Base-by-base conservation (phyloP, 768 basidiomycete species). In the Glaciozyma antarctica region DNA sequence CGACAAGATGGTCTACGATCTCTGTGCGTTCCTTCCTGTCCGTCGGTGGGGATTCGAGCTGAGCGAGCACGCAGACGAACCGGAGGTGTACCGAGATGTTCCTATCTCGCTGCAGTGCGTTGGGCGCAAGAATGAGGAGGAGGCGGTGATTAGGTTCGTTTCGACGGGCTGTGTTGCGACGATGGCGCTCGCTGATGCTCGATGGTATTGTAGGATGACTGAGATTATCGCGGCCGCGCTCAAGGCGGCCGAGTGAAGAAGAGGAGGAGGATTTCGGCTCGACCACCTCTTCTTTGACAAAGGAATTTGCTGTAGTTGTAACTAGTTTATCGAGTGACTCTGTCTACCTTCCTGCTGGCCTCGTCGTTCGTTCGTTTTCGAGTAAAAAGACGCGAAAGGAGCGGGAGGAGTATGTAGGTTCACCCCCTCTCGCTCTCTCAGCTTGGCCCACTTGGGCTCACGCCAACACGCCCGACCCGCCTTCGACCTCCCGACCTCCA, bases 91-190 rank as follows among this genome's bases (percentile, higher is more conserved):
- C 74, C 75, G 75, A 62, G 81, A 82, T 62, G 84, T 83, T 0
- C 87, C 88, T 0, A 78, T 88, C 22, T 76, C 79, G 9, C 73
- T 89, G 38, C 88, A 89, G 74, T 73, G 88, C 12, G 79, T 88
- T 13, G 86, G 85, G 4, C 79, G 84, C 52, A 86, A 84, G 8
- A 77, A 83, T 63, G 88, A 88, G 71, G 88, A 89, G 71, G 88
- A 89, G 71, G 87, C 83, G 0, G 81, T 87, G 34, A 43, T 57
- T 21, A 30, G 32, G 53, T 55, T 30, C 28, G 53, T 16, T 12
- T 34, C 53, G 16, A 13, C 21, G n/a, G 17, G 8, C 47, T 48
- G 8, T 48, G 1, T 30, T 21, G 24, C 1, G 21, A 3, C 22
- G 3, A 38, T 55, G 10, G 10, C 3, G 15, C 10, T 2, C 8